A percentile compares a stretch with the other conserved stretches of the same genome.
Conservation (phyloP, 1,139 yeast species). For the Taphrina confusa region DNA sequence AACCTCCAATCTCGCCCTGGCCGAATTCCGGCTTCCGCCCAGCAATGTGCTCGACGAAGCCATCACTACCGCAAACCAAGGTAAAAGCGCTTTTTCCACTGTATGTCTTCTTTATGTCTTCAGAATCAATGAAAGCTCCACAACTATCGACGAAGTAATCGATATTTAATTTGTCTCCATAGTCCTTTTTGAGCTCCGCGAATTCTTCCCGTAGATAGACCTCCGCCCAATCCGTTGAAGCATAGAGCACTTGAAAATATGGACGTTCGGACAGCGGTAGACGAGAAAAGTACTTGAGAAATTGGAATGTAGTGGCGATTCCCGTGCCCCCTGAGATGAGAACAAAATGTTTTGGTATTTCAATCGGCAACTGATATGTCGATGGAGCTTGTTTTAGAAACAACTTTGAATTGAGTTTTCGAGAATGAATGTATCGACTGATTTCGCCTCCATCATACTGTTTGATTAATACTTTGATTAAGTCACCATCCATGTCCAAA, state of each 20-base stretch:
- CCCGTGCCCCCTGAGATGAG: conserved; percentile 35
- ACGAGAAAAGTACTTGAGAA: conserved; percentile 6
- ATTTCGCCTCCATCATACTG: conserved; percentile 34
- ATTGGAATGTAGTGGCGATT: conserved; percentile 29
- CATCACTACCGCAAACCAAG: conserved; percentile 36
- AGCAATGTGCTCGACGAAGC: conserved; percentile 34
- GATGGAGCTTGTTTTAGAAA: conserved; percentile 11
- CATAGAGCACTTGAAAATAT: conserved; percentile 21
- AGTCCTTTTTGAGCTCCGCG: neutral
- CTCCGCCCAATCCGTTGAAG: conserved; percentile 6
- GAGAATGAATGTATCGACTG: conserved; percentile 35
- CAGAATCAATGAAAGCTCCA: neutral
- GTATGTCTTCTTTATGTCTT: neutral
- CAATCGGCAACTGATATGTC: conserved; percentile 16
- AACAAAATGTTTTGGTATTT: neutral
- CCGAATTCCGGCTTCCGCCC: conserved; percentile 33
- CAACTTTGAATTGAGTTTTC: conserved; percentile 13
- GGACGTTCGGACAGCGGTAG: conserved; percentile 17
- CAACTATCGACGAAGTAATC: conserved; percentile 21
- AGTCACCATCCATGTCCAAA: neutral
- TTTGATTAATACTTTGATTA: conserved; percentile 26
- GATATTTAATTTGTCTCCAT: conserved; percentile 12
- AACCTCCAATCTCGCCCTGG: conserved; percentile 35
- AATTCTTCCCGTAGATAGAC: conserved; percentile 23
- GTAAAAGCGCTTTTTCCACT: neutral